These are phyloP conservation scores for Verticillium nubilum DNA, from an alignment of 2,329 filamentous ascomycete species.

Conservation along the genomic window DNA sequence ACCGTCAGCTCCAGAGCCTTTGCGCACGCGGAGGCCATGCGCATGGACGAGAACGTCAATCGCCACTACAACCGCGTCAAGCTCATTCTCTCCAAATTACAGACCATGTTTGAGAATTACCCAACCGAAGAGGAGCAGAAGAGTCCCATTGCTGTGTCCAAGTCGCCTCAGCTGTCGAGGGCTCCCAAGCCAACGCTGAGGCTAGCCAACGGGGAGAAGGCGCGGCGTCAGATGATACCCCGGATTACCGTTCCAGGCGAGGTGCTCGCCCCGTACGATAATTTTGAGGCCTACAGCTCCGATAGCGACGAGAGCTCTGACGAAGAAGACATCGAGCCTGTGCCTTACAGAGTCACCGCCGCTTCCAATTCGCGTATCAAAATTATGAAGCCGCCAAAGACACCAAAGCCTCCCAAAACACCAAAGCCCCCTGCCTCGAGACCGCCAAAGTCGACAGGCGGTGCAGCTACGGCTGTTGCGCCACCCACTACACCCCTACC, in stretches of 20 bases:
- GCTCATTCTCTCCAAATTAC: conserved; percentile 52
- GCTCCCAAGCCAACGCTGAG: conserved; percentile 41
- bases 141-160: conserved; percentile 42
- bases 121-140: conserved; percentile 45
- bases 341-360: conserved; percentile 23
- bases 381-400: conserved; percentile 38
- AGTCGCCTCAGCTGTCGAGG: conserved; percentile 48
- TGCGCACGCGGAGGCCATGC: conserved; percentile 55
- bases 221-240: conserved; percentile 41
- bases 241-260: conserved; percentile 62
- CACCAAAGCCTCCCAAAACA: conserved; percentile 27
- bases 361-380: conserved; percentile 39
- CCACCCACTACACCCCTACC: conserved; percentile 38
- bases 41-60: conserved; percentile 59
- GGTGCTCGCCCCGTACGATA: conserved; percentile 60
- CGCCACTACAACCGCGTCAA: conserved; percentile 57
- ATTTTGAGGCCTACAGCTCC: conserved; percentile 53
- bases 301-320: conserved; percentile 48
- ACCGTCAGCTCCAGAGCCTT: conserved; percentile 52
- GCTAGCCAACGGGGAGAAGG: conserved; percentile 39
- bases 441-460: conserved; percentile 18
- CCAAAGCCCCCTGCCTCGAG: conserved; percentile 8
- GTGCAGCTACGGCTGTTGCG: conserved; percentile 19
- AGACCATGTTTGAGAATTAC: conserved; percentile 56
- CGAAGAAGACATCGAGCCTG: conserved; percentile 26